Conservation (phyloP, 1,139 yeast genomes). For the Suhomyces yuchorum region DNA sequence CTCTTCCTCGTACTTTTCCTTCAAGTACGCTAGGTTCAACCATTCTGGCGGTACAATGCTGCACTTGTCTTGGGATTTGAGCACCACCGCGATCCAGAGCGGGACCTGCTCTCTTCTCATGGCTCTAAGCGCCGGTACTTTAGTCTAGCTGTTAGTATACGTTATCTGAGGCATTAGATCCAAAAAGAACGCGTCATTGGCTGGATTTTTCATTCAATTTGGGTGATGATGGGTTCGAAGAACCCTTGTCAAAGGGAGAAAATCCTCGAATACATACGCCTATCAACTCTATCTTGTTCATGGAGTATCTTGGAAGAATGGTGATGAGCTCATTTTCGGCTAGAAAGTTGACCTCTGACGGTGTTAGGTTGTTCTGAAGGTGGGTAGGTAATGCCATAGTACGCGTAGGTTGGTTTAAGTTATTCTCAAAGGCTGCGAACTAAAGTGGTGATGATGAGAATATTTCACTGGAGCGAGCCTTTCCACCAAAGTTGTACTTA, state of each 20-base stretch:
- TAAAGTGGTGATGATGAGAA: neutral
- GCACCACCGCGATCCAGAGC: conserved; percentile 81
- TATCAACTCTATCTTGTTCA: conserved; percentile 63
- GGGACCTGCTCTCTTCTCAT: conserved; percentile 75
- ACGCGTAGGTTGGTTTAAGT: neutral
- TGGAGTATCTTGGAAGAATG: conserved; percentile 73
- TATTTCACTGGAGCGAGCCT: neutral
- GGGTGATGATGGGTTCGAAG: neutral
- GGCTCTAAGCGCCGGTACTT: conserved; percentile 59
- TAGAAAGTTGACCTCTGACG: conserved; percentile 77
- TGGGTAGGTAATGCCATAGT: conserved; percentile 66
- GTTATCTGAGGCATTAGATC: neutral
- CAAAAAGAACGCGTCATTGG: neutral
- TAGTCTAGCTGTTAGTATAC: conserved; percentile 29
- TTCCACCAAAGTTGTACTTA: no score
- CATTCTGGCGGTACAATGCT: conserved; percentile 85
- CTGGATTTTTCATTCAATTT: neutral
- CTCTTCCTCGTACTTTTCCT: conserved; percentile 69
- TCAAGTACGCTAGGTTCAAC: conserved; percentile 64
- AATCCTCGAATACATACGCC: conserved; percentile 46
- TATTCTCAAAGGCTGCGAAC: neutral
- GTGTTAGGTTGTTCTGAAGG: conserved; percentile 61
- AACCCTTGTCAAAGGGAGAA: no score
- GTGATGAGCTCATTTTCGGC: conserved; percentile 79
- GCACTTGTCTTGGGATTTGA: conserved; percentile 85